Conservation (phyloP, 108 stramenopile genomes). For the Conticribra guillardii region DNA sequence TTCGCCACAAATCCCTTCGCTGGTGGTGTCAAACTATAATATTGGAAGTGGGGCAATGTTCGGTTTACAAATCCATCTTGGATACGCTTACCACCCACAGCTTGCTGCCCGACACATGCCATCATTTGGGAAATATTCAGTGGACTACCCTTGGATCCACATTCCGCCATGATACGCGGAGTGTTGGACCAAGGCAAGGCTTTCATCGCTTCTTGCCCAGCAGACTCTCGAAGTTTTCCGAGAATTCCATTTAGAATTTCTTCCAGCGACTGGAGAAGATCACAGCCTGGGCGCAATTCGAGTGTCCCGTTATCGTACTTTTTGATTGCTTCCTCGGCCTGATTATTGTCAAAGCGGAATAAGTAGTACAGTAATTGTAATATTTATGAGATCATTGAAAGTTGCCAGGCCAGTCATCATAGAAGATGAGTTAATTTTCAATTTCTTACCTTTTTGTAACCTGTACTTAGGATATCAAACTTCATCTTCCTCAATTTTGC, state of each 20-base stretch:
- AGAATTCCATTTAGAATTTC: slow-evolving; percentile 94
- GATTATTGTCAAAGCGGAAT: not conserved
- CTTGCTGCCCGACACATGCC: slow-evolving; percentile 98
- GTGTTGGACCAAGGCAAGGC: slow-evolving; percentile 87
- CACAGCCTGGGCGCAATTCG: slow-evolving; percentile 95
- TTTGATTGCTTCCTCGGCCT: slow-evolving; percentile 87
- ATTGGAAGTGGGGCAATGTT: slow-evolving; percentile 91
- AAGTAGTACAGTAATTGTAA: no score
- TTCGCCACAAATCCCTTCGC: slow-evolving; percentile 98
- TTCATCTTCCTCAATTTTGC: slow-evolving; percentile 73
- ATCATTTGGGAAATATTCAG: slow-evolving; percentile 99
- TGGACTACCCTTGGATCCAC: slow-evolving; percentile 98
- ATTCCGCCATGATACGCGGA: slow-evolving; percentile 97
- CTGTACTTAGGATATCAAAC: slow-evolving; percentile 78
- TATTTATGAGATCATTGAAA: no score
- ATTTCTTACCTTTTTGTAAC: slow-evolving; percentile 63
- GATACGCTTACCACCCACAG: slow-evolving; percentile 97
- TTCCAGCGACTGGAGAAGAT: slow-evolving; percentile 95
- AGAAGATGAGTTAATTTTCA: slow-evolving; percentile 1
- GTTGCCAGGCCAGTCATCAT: no score
- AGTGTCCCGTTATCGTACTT: slow-evolving; percentile 87
- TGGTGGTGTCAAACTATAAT: slow-evolving; percentile 87
- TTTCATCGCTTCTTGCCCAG: slow-evolving; percentile 95
- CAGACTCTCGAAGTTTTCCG: slow-evolving; percentile 93
- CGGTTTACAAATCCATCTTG: slow-evolving; percentile 97